Base-by-base conservation (phyloP, 768 basidiomycete species). In the Serpula lacrymans region DNA sequence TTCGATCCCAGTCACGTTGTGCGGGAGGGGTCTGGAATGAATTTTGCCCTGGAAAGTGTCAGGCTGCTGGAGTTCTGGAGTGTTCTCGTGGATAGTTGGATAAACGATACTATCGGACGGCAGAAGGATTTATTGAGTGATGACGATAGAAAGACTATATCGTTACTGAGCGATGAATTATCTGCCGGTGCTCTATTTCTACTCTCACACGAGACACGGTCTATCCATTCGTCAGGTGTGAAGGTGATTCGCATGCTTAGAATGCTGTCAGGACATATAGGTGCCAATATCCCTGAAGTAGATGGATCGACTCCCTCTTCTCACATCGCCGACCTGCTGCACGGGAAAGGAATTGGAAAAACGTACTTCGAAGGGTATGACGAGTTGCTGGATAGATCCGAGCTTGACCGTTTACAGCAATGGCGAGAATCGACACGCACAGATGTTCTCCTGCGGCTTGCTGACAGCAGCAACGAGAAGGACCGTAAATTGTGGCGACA, bases 401-500 rank as follows among this genome's bases (percentile, higher is more conserved):
- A 88, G 41, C 57, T 78, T 12, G 71, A 70, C 29, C 75, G 85
- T 10, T 63, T 88, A 17, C 74, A 75, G 21, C 78, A 83, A 46
- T 88, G 86, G 85, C 69, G 69, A 48, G 70, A 80, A 37, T 75
- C 75, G 6, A 67, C 67, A 18, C 72, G 71, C 33, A 59, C 64
- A 1, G 84, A 85, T 42, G 62, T 79, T 21, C 69, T 80, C 10
- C 63, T 90, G 10, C 74, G 77, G 16, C 75, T 92, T 37, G 86
- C 80, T 8, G 85, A 88, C 42, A 90, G 88, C 57, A 62, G 66
- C 5, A 70, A 80, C 31, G 74, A 78, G 27, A 71, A 75, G 36
- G 89, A 92, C 54, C 74, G 75, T 36, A 77, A 71, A 33, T 64
- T 92, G 14, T 92, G 89, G 89, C 71, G 78, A 40, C 81, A 80